These are phyloP conservation scores for Spirogloea muscicola DNA, from an alignment of 139 green algal species.

Conservation along the genomic window DNA sequence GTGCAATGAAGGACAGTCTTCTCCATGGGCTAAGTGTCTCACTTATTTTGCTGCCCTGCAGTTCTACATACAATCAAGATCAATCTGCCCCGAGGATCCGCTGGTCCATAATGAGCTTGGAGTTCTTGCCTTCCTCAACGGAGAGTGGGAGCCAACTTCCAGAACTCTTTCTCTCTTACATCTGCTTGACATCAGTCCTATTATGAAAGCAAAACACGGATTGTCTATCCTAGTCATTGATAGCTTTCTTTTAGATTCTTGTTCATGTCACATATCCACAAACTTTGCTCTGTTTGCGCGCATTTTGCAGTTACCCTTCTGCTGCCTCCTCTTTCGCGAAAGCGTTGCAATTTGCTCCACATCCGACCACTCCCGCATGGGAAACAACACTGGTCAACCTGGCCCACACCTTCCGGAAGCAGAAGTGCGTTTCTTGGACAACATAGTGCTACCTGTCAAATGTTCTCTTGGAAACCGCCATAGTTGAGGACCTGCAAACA, in stretches of 20 bases:
- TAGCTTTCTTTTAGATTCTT: neutral
- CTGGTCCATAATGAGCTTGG: conserved; percentile 84
- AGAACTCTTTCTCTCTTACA: conserved; percentile 7
- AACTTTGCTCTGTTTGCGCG: neutral
- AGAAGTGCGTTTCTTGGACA: conserved; percentile 23
- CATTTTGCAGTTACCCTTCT: neutral
- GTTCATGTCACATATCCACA: neutral
- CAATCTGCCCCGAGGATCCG: conserved; percentile 82
- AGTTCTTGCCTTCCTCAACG: conserved; percentile 59
- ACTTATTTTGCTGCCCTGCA: too few species aligned
- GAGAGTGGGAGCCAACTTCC: conserved; percentile 18
- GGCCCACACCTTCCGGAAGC: conserved; percentile 82
- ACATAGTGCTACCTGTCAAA: neutral
- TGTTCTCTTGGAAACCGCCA: too few species aligned
- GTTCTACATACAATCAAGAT: too few species aligned
- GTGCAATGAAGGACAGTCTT: too few species aligned
- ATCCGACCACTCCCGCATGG: conserved; percentile 53
- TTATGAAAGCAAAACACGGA: too few species aligned
- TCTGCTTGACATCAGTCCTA: neutral
- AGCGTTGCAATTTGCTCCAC: conserved; percentile 53
- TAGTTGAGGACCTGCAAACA: too few species aligned
- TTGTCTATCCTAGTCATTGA: neutral
- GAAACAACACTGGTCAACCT: conserved; percentile 82
- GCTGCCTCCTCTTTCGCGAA: conserved; percentile 3
- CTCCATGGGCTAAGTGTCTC: too few species aligned